Evolutionary conservation across 2,329 filamentous ascomycete genomes (phyloP).

Genomic region (Epichloe aotearoae): DNA sequence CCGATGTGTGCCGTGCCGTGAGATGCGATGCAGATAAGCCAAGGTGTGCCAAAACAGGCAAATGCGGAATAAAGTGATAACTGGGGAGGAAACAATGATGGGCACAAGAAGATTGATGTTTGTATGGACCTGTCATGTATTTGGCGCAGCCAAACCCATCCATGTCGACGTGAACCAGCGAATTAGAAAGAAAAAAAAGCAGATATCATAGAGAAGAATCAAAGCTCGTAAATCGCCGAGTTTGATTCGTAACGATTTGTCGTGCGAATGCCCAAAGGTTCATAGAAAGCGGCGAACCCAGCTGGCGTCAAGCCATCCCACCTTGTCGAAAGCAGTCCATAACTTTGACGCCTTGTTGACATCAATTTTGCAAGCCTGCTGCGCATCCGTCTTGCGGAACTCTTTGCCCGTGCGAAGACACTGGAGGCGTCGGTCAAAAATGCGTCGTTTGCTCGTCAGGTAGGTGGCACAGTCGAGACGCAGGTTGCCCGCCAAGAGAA

Average conservation of each 20-base stretch:
- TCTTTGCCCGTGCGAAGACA: slow-evolving; percentile 58
- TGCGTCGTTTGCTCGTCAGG: slow-evolving; percentile 81
- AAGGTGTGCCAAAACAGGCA: slow-evolving; percentile 1
- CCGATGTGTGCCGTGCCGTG: slow-evolving; percentile 12
- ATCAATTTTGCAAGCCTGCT: slow-evolving; percentile 95
- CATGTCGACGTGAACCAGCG: slow-evolving; percentile 1
- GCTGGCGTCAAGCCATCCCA: slow-evolving; percentile 60
- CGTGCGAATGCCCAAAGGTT: slow-evolving; percentile 5
- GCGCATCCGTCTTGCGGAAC: slow-evolving; percentile 89
- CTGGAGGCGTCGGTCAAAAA: slow-evolving; percentile 67
- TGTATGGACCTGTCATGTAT: background rate
- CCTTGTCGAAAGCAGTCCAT: slow-evolving; percentile 77
- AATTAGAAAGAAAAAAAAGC: background rate
- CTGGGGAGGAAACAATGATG: background rate
- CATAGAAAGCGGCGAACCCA: slow-evolving; percentile 28
- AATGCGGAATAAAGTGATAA: slow-evolving; percentile 1
- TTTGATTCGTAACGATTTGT: slow-evolving; percentile 6
- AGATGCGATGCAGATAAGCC: slow-evolving; percentile 1
- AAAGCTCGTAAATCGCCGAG: background rate
- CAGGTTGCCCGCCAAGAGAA: slow-evolving; percentile 62
- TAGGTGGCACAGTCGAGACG: slow-evolving; percentile 80
- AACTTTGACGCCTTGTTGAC: slow-evolving; percentile 95
- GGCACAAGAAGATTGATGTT: background rate
- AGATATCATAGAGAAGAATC: background rate
- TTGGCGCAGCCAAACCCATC: slow-evolving; percentile 6